phyloP scores from a whole-genome alignment of 2,329 filamentous ascomycete species.

The Dothideomycetes sp. region DNA sequence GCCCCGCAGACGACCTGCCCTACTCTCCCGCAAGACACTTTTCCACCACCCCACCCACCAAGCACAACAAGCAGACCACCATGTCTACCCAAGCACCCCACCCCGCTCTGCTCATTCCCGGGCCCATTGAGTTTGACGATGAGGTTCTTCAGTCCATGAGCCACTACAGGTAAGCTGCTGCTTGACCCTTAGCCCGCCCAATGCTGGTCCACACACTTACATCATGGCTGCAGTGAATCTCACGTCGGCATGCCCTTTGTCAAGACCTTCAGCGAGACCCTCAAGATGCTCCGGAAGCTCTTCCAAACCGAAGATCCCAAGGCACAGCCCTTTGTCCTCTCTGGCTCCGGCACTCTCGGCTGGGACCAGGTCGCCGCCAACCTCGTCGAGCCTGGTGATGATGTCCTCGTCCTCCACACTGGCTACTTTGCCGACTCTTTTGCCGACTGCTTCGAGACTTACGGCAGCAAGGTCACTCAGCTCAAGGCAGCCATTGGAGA shows the following conservation, averaged over 20 bases:
- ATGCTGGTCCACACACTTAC: no score
- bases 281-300: slow-evolving; percentile 79
- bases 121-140: slow-evolving; percentile 98
- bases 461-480: slow-evolving; percentile 83
- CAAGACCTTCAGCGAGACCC: slow-evolving; percentile 77
- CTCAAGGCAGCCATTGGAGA: slow-evolving; percentile 82
- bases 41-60: slow-evolving; percentile 13
- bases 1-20: slow-evolving; percentile 43
- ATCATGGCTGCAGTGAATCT: slow-evolving; percentile 69
- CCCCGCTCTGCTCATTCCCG: slow-evolving; percentile 81
- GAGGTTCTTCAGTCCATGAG: slow-evolving; percentile 88
- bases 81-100: slow-evolving; percentile 52
- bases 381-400: slow-evolving; percentile 76
- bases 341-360: slow-evolving; percentile 87
- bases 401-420: slow-evolving; percentile 85
- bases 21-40: slow-evolving; percentile 17
- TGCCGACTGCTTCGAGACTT: slow-evolving; percentile 80
- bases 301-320: slow-evolving; percentile 79
- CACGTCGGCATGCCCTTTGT: slow-evolving; percentile 88
- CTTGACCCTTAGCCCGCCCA: neutral
- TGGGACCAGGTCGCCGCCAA: slow-evolving; percentile 97
- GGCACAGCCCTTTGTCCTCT: slow-evolving; percentile 85
- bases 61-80: slow-evolving; percentile 21
- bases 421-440: slow-evolving; percentile 97
- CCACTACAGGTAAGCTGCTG: slow-evolving; percentile 64